phyloP scores from a whole-genome alignment of 768 basidiomycete genomes.

The Boletus eberwhitei region DNA sequence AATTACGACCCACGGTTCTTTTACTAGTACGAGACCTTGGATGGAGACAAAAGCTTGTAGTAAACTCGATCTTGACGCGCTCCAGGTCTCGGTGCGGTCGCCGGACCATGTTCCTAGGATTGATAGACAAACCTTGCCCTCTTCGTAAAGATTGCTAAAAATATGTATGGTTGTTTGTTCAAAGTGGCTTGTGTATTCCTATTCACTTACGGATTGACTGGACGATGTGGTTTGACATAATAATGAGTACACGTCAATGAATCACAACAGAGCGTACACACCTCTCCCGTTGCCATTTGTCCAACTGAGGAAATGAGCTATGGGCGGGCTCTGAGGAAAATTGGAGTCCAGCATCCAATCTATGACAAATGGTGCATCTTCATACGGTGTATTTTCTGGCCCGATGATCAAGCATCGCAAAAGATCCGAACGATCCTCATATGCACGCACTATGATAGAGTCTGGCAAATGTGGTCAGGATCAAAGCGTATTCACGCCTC shows the following conservation, averaged over 20 bases:
- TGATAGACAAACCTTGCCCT: constrained; percentile 91
- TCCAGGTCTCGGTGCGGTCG: constrained; percentile 87
- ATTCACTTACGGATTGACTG: constrained; percentile 70
- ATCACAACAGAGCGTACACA: constrained; percentile 6
- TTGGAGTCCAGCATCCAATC: constrained; percentile 88
- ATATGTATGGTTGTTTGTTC: not conserved
- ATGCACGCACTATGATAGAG: constrained; percentile 84
- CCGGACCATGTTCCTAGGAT: constrained; percentile 92
- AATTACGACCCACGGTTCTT: constrained; percentile 69
- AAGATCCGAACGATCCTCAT: constrained; percentile 86
- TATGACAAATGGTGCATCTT: constrained; percentile 92
- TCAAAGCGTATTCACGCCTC: not conserved
- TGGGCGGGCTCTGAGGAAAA: constrained; percentile 79
- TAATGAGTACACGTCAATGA: not conserved
- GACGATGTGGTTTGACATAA: not conserved
- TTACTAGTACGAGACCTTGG: constrained; percentile 89
- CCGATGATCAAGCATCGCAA: constrained; percentile 88
- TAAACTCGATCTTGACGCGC: constrained; percentile 74
- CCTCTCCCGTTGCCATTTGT: constrained; percentile 87
- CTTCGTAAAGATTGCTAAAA: constrained; percentile 83
- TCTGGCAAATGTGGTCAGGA: constrained; percentile 41
- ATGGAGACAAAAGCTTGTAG: constrained; percentile 93
- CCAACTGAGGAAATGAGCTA: constrained; percentile 90
- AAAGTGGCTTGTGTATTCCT: not conserved
- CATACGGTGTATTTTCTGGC: constrained; percentile 92